Evolutionary conservation across 805 yeast species (phyloP), one percentile per base, ranked within the genome.

Genomic region (Hanseniaspora lindneri): DNA sequence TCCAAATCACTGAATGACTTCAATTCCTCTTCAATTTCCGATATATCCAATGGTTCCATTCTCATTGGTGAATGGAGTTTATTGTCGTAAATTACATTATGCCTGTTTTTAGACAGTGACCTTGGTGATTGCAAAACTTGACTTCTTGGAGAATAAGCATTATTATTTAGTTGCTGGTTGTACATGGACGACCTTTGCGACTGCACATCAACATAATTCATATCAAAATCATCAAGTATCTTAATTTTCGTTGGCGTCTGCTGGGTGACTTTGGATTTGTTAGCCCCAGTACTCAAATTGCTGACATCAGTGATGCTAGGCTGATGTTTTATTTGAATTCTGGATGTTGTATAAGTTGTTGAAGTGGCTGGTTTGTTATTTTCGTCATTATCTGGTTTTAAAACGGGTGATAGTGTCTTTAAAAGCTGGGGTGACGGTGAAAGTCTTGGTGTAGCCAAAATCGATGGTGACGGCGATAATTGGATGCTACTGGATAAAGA

Each of bases 281-380:
- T 7, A 35, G 9, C 16, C 3, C 16, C 21, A 14, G 19, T 28
- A 21, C 14, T 24, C 17, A 19, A 13, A n/a, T 4, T n/a, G 10
- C 11, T 3, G 7, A 32, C 27, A 11, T 44, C 33, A 3, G 21
- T 19, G 19, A 10, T 6, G 7, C 36, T 32, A 21, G 16, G 27
- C 19, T 66, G 63, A 14, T 65, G 60, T 17, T 58, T 53, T 7
- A 62, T 62, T n/a, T 61, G 55, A 16, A 64, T 63, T 49, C 67
- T 58, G 1, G 67, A 64, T 1, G 64, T 64, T 9, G 65, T 64
- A 35, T 64, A 64, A 1, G 64, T 54, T 3, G 60, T 62, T 1
- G 67, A 64, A 0, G 66, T 54, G 2, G 66, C 66, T 14, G 67
- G 66, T 46, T 60, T 60, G 5, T 56, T 56, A 13, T 21, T 16